Evolutionary conservation across 1,284 basidiomycete species (phyloP).

Genomic region (Golubevia pallescens): DNA sequence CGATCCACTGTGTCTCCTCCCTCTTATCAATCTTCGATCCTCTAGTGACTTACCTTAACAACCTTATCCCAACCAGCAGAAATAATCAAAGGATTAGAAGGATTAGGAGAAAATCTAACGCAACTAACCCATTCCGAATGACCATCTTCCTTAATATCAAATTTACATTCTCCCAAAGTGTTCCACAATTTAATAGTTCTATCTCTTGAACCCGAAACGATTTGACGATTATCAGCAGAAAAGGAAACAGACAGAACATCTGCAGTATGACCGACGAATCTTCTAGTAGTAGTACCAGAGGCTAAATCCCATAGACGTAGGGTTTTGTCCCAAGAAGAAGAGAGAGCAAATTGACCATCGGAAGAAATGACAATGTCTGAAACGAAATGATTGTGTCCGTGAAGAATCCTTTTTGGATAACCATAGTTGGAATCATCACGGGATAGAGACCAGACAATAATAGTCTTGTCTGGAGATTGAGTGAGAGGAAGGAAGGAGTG

Average conservation of each 20-base stretch:
- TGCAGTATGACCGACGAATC: conserved; percentile 97
- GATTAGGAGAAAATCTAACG: conserved; percentile 99
- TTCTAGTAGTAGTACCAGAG: conserved; percentile 61
- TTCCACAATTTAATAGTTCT: conserved; percentile 99
- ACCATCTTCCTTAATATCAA: conserved; percentile 98
- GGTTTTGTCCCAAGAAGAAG: conserved; percentile 99
- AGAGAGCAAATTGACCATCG: conserved; percentile 98
- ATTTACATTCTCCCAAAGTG: conserved; percentile 99
- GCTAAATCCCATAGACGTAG: conserved; percentile 87
- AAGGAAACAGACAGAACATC: conserved; percentile 81
- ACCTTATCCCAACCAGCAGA: conserved; percentile 99
- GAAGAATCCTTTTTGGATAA: conserved; percentile 83
- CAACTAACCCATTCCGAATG: conserved; percentile 85
- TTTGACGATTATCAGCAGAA: conserved; percentile 72
- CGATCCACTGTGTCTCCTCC: too few relatives aligned
- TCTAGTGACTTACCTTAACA: conserved; percentile 93
- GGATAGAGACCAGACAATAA: conserved; percentile 99
- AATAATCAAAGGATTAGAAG: conserved; percentile 96
- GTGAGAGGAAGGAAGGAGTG: background rate
- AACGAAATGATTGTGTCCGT: conserved; percentile 99
- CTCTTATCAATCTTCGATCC: too few relatives aligned
- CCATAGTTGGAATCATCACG: conserved; percentile 76
- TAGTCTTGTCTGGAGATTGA: conserved; percentile 80
- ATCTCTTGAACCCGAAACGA: conserved; percentile 97
- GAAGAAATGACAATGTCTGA: conserved; percentile 89